Evolutionary conservation across 306 rosid species (phyloP), one percentile per base, ranked within the genome.

Genomic region (Casuarina glauca): DNA sequence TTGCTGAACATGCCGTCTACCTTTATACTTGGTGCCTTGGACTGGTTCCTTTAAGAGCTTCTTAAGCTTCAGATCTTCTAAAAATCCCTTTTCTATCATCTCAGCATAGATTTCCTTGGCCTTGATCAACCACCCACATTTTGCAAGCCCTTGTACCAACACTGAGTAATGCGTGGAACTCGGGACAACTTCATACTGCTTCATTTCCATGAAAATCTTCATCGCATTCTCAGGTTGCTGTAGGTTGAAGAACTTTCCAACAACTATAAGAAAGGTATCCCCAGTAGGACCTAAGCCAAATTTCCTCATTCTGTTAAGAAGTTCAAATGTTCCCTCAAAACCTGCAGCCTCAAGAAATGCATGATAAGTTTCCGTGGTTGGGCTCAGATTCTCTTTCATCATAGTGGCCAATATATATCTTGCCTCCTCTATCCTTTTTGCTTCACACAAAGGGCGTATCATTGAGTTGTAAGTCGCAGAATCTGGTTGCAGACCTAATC

Each of bases 351-450:
- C 87, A 69, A 94, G 87, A 87, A 94, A 89, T 54, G 93, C 91
- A 83, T 94, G 95, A 88, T 87, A 92, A 70, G 97, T 94, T 79
- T 87, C 93, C 12, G 60, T 76, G 44, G 93, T 90, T 74, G 97
- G 96, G 75, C 81, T 74, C 51, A 92, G 55, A 77, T 88, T 89
- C 79, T 90, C 93, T 74, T 81, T 88, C 4, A 72, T 68, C 97
- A 94, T 89, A 74, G 86, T 72, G 55, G 74, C 82, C 62, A 94
- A 74, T 20, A 92, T 53, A 42, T 83, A 76, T 78, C 93, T 88
- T 46, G 97, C 98, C 84, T 74, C 87, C 38, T 85, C 87, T 69
- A 84, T 82, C 76, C 86, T 92, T 78, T 87, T 84, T 44, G 85
- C 86, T 84, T 83, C 85, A 74, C 98, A 90, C 48, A 94, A 88